These are phyloP conservation scores for Trichaptum fuscoviolaceum DNA, from an alignment of 768 basidiomycete species.

Conservation along the genomic window DNA sequence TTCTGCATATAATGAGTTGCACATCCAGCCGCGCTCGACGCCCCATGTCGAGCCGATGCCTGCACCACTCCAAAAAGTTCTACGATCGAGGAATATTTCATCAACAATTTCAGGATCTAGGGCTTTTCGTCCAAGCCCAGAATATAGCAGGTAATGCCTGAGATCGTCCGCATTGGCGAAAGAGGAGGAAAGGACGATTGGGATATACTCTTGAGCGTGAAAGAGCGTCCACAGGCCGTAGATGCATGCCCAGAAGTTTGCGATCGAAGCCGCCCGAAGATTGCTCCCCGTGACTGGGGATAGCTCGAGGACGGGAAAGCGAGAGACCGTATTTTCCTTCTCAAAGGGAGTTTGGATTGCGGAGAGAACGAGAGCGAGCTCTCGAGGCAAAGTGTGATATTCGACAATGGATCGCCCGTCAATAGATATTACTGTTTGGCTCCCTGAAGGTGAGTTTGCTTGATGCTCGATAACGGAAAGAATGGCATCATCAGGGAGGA, in stretches of 20 bases:
- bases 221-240: slow-evolving; percentile 37
- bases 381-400: not conserved
- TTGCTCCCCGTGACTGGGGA: not conserved
- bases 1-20: slow-evolving; percentile 24
- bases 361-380: not conserved
- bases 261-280: slow-evolving; percentile 15
- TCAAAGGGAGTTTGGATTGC: not conserved
- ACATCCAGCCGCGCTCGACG: slow-evolving; percentile 29
- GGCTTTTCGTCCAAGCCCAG: slow-evolving; percentile 29
- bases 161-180: slow-evolving; percentile 27
- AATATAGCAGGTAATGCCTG: slow-evolving; percentile 30
- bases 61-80: slow-evolving; percentile 47
- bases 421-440: no score
- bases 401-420: not conserved
- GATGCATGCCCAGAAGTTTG: slow-evolving; percentile 36
- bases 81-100: slow-evolving; percentile 33
- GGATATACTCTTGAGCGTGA: slow-evolving; percentile 36
- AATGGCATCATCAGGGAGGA: no score
- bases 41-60: slow-evolving; percentile 24
- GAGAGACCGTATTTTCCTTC: not conserved
- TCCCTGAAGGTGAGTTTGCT: no score
- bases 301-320: not conserved
- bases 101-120: slow-evolving; percentile 14
- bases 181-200: slow-evolving; percentile 26
- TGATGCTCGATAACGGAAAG: no score